A percentile compares a stretch with the other conserved stretches of the same genome.
Conservation (phyloP, 176 grass and related monocot genomes). For the Neostapfia colusana region DNA sequence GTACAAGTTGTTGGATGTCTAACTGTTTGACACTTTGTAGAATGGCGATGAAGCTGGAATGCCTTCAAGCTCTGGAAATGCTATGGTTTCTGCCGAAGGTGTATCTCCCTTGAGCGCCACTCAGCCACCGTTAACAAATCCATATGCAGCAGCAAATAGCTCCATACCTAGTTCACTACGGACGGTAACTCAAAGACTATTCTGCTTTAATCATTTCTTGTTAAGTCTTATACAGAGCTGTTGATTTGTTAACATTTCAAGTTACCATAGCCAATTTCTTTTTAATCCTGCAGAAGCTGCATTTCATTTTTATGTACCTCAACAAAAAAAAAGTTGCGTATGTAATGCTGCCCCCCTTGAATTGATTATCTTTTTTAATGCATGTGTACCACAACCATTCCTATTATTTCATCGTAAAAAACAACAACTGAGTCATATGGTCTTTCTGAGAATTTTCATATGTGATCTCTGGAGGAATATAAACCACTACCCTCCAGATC, state of each 20-base stretch:
- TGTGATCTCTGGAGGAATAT: neutral
- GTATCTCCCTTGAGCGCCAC: conserved; percentile 45
- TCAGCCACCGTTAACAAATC: conserved; percentile 52
- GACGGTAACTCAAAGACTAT: conserved; percentile 53
- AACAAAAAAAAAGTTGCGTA: neutral
- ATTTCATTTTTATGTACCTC: conserved; percentile 16
- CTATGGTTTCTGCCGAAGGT: conserved; percentile 58
- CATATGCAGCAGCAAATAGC: conserved; percentile 47
- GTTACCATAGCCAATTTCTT: neutral
- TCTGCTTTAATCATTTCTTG: neutral
- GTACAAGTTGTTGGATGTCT: conserved; percentile 16
- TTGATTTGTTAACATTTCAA: conserved; percentile 23
- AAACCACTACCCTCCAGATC: too few species aligned
- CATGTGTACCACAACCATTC: neutral
- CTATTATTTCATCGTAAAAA: neutral
- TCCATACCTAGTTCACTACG: conserved; percentile 87
- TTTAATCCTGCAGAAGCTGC: neutral
- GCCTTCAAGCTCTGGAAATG: conserved; percentile 51
- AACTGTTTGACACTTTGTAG: conserved; percentile 47
- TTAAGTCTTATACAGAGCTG: neutral
- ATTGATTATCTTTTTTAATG: too few species aligned
- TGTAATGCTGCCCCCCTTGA: neutral
- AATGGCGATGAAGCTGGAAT: conserved; percentile 53
- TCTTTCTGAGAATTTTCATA: neutral
- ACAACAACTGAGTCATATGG: neutral